These are phyloP conservation scores for Alnus rubra DNA, from an alignment of 306 rosid species.

Conservation along the genomic window DNA sequence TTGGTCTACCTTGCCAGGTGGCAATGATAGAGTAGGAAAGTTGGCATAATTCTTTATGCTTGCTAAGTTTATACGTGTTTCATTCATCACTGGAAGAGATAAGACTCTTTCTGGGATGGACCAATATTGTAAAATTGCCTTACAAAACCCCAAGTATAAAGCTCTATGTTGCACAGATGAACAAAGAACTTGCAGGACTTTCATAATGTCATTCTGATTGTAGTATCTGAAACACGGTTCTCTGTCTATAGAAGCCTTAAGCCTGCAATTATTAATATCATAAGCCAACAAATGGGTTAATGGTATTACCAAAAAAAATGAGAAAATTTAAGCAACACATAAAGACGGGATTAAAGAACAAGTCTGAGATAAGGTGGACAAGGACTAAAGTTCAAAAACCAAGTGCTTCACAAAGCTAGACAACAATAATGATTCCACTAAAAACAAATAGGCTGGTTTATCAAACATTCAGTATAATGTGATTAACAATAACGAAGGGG, in stretches of 20 bases:
- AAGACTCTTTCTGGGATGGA: conserved; percentile 54
- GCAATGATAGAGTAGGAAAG: conserved; percentile 24
- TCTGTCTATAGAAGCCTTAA: conserved; percentile 45
- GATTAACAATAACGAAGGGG: conserved; percentile 16
- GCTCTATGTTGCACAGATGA: conserved; percentile 55
- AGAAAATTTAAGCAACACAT: conserved; percentile 7
- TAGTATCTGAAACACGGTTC: conserved; percentile 68
- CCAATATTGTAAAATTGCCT: conserved; percentile 70
- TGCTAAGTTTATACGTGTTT: conserved; percentile 28
- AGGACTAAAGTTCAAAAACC: conserved; percentile 22
- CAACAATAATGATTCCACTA: conserved; percentile 20
- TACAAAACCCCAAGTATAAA: conserved; percentile 59
- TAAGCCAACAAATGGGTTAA: conserved; percentile 31
- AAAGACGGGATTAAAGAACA: conserved; percentile 9
- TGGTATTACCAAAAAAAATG: not conserved
- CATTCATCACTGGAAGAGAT: conserved; percentile 42
- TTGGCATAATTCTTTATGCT: conserved; percentile 33
- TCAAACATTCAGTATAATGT: not conserved
- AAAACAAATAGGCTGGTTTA: not conserved
- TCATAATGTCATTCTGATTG: conserved; percentile 71
- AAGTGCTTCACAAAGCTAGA: conserved; percentile 18
- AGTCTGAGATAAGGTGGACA: conserved; percentile 8
- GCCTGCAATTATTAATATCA: conserved; percentile 59
- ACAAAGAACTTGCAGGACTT: conserved; percentile 62
- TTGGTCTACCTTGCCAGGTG: conserved; percentile 34